These are phyloP conservation scores for Theileria equi DNA, from an alignment of 169 alveolate species.

Conservation along the genomic window DNA sequence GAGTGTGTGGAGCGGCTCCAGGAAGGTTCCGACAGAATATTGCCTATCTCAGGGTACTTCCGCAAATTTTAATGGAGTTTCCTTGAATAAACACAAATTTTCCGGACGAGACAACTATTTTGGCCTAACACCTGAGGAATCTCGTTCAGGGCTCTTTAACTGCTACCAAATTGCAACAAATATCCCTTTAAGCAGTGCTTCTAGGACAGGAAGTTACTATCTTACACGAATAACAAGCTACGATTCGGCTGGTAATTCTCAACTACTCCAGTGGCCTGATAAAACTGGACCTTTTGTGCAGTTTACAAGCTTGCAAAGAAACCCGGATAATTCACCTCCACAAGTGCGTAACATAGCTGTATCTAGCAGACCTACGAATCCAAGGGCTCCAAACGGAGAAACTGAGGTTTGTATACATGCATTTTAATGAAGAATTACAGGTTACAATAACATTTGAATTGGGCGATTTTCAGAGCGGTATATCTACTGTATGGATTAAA, in stretches of 20 bases:
- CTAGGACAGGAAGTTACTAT: slow-evolving; percentile 64
- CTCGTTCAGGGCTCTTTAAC: slow-evolving; percentile 42
- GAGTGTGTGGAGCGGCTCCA: slow-evolving; percentile 44
- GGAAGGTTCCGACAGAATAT: slow-evolving; percentile 43
- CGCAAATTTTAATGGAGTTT: too few relatives aligned
- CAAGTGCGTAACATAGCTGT: slow-evolving; percentile 53
- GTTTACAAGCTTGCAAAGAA: not conserved
- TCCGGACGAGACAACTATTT: slow-evolving; percentile 13
- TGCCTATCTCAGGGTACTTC: slow-evolving; percentile 4
- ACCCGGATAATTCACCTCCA: slow-evolving; percentile 65
- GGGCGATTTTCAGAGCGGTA: slow-evolving; percentile 72
- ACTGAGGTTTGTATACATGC: slow-evolving; percentile 51
- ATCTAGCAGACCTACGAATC: slow-evolving; percentile 64
- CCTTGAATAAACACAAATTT: slow-evolving; percentile 22
- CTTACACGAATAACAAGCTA: slow-evolving; percentile 48
- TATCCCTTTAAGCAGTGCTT: slow-evolving; percentile 56
- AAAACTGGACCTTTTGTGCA: slow-evolving; percentile 44
- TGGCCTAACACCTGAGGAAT: slow-evolving; percentile 22
- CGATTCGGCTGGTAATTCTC: slow-evolving; percentile 73
- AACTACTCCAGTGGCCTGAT: slow-evolving; percentile 60
- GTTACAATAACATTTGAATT: slow-evolving; percentile 36
- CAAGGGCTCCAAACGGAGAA: slow-evolving; percentile 69
- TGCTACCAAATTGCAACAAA: slow-evolving; percentile 70
- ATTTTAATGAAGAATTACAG: slow-evolving; percentile 16
- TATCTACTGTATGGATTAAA: slow-evolving; percentile 12